Evolutionary conservation across 164 flowering plant genomes (phyloP).

Genomic region (grape (Vitis vinifera)): DNA sequence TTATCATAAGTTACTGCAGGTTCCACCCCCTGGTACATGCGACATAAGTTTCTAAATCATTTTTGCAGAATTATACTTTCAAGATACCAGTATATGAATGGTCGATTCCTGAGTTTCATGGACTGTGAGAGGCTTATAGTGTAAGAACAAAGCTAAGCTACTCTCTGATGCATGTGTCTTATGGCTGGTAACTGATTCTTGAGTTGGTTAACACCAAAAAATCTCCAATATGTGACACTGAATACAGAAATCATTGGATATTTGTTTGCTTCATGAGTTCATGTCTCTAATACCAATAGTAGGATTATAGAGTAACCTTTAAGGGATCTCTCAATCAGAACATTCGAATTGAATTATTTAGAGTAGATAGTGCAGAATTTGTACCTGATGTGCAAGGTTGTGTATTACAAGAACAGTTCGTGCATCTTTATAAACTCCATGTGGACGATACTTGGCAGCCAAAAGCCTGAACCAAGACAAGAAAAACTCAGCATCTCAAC

Average conservation of each 20-base stretch:
- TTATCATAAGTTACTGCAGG: slow-evolving; percentile 70
- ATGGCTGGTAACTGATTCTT: no score
- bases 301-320: no score
- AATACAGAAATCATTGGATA: no score
- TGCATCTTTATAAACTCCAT: slow-evolving; percentile 87
- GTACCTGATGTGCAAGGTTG: slow-evolving; percentile 93
- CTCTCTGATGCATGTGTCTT: no score
- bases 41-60: neutral
- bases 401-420: slow-evolving; percentile 85
- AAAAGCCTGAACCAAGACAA: slow-evolving; percentile 56
- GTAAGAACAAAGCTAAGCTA: no score
- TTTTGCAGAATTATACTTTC: neutral
- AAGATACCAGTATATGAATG: neutral
- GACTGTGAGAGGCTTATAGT: neutral
- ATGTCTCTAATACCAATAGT: no score
- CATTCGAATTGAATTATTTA: neutral
- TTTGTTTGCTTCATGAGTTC: no score
- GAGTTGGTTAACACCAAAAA: neutral
- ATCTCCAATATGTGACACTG: no score
- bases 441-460: slow-evolving; percentile 86
- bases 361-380: neutral
- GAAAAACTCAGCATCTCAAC: slow-evolving; percentile 2
- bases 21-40: slow-evolving; percentile 84
- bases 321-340: no score
- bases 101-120: neutral